A percentile compares a stretch with the other conserved stretches of the same genome.
These are phyloP conservation scores for Hypoxylon sp. DNA, from an alignment of 2,329 filamentous ascomycete species.

Conservation along the genomic window DNA sequence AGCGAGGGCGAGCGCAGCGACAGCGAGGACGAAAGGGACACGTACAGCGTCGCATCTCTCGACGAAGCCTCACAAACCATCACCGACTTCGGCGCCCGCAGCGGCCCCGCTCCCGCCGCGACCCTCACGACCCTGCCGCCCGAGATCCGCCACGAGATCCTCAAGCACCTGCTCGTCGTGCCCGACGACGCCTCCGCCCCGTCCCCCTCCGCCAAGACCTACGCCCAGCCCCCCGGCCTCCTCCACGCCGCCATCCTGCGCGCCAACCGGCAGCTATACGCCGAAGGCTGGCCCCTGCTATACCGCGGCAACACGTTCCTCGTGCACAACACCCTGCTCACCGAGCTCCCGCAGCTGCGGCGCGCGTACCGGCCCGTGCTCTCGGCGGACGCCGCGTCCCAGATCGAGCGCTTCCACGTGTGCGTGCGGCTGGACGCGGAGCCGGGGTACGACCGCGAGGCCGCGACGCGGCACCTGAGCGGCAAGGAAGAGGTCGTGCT, in stretches of 20 bases:
- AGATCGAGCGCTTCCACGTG: constrained; percentile 56
- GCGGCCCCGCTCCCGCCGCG: constrained; percentile 1
- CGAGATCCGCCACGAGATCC: constrained; percentile 62
- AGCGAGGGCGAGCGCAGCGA: not conserved
- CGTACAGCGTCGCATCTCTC: not conserved
- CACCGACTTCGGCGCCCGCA: not conserved
- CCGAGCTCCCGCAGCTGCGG: constrained; percentile 56
- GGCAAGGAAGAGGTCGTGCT: constrained; percentile 56
- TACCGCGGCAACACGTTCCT: constrained; percentile 59
- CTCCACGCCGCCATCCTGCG: constrained; percentile 57
- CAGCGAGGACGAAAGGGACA: not conserved
- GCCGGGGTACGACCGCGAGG: constrained; percentile 49
- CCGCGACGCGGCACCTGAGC: constrained; percentile 52
- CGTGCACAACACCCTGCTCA: constrained; percentile 56
- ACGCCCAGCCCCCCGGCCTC: constrained; percentile 26
- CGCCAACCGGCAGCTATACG: constrained; percentile 56
- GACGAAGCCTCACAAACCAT: constrained; percentile 1
- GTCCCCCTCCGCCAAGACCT: constrained; percentile 20
- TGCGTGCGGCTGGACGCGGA: constrained; percentile 57
- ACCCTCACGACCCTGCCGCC: constrained; percentile 57
- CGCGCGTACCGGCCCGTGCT: constrained; percentile 49
- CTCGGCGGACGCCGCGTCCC: constrained; percentile 45
- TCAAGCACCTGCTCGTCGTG: constrained; percentile 56
- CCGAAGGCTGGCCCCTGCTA: constrained; percentile 56
- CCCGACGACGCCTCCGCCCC: constrained; percentile 34